phyloP scores from a whole-genome alignment of 2,329 filamentous ascomycete species.

The Pleurostoma richardsiae region DNA sequence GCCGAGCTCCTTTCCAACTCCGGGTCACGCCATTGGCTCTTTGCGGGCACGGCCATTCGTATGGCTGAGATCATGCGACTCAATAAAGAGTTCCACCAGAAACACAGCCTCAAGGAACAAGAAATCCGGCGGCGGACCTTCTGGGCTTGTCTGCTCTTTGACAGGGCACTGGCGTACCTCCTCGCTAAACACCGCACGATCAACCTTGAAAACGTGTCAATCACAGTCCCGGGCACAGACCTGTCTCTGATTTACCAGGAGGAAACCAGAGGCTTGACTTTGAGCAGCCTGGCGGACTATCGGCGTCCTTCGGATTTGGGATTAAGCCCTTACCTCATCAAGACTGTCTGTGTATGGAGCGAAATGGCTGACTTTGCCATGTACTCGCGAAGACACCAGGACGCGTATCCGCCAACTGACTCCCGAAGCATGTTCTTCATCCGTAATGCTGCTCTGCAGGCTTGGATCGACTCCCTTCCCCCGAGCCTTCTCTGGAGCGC shows the following conservation, averaged over 20 bases:
- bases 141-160: constrained; percentile 8
- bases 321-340: constrained; percentile 10
- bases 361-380: constrained; percentile 9
- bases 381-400: constrained; percentile 5
- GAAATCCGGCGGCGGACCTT: constrained; percentile 7
- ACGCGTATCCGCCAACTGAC: constrained; percentile 9
- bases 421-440: constrained; percentile 2
- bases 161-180: constrained; percentile 4
- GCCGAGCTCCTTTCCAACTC: constrained; percentile 14
- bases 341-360: constrained; percentile 11
- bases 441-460: constrained; percentile 4
- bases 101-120: constrained; percentile 14
- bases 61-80: constrained; percentile 18
- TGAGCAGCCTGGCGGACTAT: constrained; percentile 5
- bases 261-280: constrained; percentile 7
- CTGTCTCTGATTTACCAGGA: constrained; percentile 10
- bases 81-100: constrained; percentile 16
- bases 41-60: constrained; percentile 13
- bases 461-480: constrained; percentile 9
- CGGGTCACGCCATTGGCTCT: constrained; percentile 15
- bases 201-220: constrained; percentile 2
- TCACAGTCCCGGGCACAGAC: constrained; percentile 11
- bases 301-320: constrained; percentile 11
- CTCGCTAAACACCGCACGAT: constrained; percentile 10
- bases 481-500: constrained; percentile 9